Evolutionary conservation across 2,329 filamentous ascomycete genomes (phyloP).

Genomic region (Hymenotorrendiella dingleyae): DNA sequence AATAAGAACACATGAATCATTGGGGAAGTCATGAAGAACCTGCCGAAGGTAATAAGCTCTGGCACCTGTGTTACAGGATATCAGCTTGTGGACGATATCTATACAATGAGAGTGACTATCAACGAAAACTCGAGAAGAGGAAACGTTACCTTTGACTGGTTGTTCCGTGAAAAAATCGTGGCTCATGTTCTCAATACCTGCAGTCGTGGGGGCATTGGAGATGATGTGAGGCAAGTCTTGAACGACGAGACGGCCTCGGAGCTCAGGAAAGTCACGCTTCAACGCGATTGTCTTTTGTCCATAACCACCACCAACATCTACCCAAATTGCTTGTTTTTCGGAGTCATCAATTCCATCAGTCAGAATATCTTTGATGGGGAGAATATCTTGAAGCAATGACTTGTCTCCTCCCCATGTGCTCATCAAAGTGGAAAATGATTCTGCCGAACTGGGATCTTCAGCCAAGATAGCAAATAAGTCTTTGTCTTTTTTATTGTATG

Average conservation of each 20-base stretch:
- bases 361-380: not conserved
- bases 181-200: not conserved
- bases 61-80: conserved; percentile 12
- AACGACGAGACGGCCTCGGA: not conserved
- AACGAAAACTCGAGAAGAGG: too few species aligned
- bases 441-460: not conserved
- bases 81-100: too few species aligned
- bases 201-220: not conserved
- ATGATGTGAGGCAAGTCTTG: not conserved
- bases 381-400: not conserved
- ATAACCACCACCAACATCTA: conserved; percentile 7
- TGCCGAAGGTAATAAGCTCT: conserved; percentile 28
- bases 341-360: not conserved
- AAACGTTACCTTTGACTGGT: conserved; percentile 1
- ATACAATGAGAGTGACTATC: too few species aligned
- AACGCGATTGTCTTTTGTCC: conserved; percentile 1
- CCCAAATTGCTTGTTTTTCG: not conserved
- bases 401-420: conserved; percentile 2
- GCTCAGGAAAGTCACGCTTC: conserved; percentile 33
- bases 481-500: not conserved
- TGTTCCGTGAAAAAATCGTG: conserved; percentile 4
- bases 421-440: conserved; percentile 2
- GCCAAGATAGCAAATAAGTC: not conserved
- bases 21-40: conserved; percentile 28
- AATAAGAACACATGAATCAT: conserved; percentile 23